Evolutionary conservation across 306 rosid genomes (phyloP).

Genomic region (Gynostemma pentaphyllum): DNA sequence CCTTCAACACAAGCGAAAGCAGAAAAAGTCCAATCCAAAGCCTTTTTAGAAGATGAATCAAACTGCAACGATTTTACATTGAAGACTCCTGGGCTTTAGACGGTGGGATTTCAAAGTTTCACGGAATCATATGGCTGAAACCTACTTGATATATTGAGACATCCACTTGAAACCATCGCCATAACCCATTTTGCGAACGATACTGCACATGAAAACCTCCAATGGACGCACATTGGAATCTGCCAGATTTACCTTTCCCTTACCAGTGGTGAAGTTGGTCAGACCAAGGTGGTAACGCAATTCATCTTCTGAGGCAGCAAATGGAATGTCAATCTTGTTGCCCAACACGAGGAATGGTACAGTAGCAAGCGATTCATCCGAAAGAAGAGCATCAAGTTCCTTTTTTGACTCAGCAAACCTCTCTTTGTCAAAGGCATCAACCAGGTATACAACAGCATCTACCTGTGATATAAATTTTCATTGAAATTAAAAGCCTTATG

Average conservation of each 20-base stretch:
- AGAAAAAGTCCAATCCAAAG: slow-evolving; percentile 7
- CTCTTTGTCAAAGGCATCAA: slow-evolving; percentile 30
- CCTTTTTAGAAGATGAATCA: not conserved
- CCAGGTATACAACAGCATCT: slow-evolving; percentile 36
- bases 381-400: slow-evolving; percentile 32
- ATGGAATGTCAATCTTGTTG: slow-evolving; percentile 30
- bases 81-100: not conserved
- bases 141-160: slow-evolving; percentile 29
- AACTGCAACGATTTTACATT: not conserved
- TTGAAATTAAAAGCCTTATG: not conserved
- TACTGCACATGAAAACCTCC: slow-evolving; percentile 37
- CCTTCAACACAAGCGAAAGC: slow-evolving; percentile 12
- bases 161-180: slow-evolving; percentile 38
- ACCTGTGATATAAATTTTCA: slow-evolving; percentile 14
- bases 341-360: slow-evolving; percentile 31
- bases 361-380: slow-evolving; percentile 25
- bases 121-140: not conserved
- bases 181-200: slow-evolving; percentile 33
- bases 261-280: slow-evolving; percentile 32
- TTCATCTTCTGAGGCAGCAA: slow-evolving; percentile 33
- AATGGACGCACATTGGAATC: slow-evolving; percentile 27
- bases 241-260: slow-evolving; percentile 24
- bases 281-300: slow-evolving; percentile 25
- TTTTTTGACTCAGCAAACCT: slow-evolving; percentile 30
- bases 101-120: not conserved